These are phyloP conservation scores for Phytophthora crassamura DNA, from an alignment of 352 stramenopile genomes.

Conservation along the genomic window DNA sequence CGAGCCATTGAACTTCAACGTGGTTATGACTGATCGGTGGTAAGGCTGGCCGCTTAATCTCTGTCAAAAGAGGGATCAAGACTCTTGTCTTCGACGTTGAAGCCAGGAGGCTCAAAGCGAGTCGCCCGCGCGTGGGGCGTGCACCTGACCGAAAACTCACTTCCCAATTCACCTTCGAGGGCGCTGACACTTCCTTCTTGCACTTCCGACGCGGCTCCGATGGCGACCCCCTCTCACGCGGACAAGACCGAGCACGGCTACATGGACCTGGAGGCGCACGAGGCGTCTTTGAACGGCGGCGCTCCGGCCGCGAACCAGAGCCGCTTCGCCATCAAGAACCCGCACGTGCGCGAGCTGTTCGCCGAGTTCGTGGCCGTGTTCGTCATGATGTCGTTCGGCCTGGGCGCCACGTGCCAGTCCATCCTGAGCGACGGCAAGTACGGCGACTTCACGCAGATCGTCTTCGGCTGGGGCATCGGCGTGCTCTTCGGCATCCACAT, in stretches of 20 bases:
- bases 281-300: slow-evolving; percentile 28
- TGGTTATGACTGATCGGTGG: slow-evolving; percentile 30
- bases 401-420: slow-evolving; percentile 43
- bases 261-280: slow-evolving; percentile 39
- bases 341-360: slow-evolving; percentile 37
- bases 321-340: slow-evolving; percentile 47
- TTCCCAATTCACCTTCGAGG: slow-evolving; percentile 28
- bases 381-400: slow-evolving; percentile 50
- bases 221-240: slow-evolving; percentile 27
- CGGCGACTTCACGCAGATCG: slow-evolving; percentile 47
- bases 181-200: slow-evolving; percentile 16
- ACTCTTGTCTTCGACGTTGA: neutral
- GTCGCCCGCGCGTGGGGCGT: neutral
- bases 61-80: slow-evolving; percentile 27
- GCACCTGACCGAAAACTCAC: slow-evolving; percentile 21
- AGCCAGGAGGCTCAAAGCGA: slow-evolving; percentile 1
- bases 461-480: slow-evolving; percentile 51
- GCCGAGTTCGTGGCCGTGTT: slow-evolving; percentile 50
- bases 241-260: slow-evolving; percentile 47
- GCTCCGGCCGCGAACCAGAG: slow-evolving; percentile 19
- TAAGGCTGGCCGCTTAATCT: slow-evolving; percentile 37
- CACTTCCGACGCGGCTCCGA: slow-evolving; percentile 11
- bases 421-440: slow-evolving; percentile 37
- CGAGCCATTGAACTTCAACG: slow-evolving; percentile 41
- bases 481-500: slow-evolving; percentile 60